A percentile compares a stretch with the other conserved stretches of the same genome.
phyloP scores from a whole-genome alignment of 345 rosid species.

The Lepidium sativum region DNA sequence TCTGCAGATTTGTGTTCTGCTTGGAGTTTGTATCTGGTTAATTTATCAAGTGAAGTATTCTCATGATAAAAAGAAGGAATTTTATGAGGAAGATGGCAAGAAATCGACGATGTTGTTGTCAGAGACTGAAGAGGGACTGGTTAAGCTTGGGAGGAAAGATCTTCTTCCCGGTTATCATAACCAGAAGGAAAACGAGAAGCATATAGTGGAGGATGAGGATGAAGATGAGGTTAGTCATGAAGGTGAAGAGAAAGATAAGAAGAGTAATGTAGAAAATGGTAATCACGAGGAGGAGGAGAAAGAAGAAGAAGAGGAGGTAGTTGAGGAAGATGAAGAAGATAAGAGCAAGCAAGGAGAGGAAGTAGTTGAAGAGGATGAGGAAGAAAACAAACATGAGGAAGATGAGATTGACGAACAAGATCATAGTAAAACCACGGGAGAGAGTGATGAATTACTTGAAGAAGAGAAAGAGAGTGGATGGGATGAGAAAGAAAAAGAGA shows the following conservation, averaged over 20 bases:
- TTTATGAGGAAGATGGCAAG: conserved; percentile 40
- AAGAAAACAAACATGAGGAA: conserved; percentile 38
- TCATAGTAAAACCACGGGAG: conserved; percentile 36
- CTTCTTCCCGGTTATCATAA: conserved; percentile 37
- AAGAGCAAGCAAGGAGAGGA: conserved; percentile 41
- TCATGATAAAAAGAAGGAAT: conserved; percentile 76
- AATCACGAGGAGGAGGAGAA: conserved; percentile 30
- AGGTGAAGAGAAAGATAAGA: conserved; percentile 29
- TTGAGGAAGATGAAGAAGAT: conserved; percentile 34
- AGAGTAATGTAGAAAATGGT: conserved; percentile 9
- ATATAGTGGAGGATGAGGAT: conserved; percentile 36
- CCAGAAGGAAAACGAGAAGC: conserved; percentile 40
- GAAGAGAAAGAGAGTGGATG: conserved; percentile 39
- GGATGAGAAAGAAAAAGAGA: conserved; percentile 26
- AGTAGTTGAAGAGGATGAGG: conserved; percentile 35
- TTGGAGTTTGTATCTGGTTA: conserved; percentile 81
- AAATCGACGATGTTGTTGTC: conserved; percentile 23
- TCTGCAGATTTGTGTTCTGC: conserved; percentile 67
- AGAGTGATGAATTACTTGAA: conserved; percentile 41
- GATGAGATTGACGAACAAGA: conserved; percentile 40
- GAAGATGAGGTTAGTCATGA: conserved; percentile 24
- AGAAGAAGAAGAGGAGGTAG: conserved; percentile 25
- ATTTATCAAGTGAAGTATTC: conserved; percentile 88
- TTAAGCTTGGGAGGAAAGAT: conserved; percentile 74
- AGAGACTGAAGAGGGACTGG: conserved; percentile 21